Base-by-base conservation (phyloP, 2,329 filamentous ascomycete genomes). In the Colletotrichum incanum region DNA sequence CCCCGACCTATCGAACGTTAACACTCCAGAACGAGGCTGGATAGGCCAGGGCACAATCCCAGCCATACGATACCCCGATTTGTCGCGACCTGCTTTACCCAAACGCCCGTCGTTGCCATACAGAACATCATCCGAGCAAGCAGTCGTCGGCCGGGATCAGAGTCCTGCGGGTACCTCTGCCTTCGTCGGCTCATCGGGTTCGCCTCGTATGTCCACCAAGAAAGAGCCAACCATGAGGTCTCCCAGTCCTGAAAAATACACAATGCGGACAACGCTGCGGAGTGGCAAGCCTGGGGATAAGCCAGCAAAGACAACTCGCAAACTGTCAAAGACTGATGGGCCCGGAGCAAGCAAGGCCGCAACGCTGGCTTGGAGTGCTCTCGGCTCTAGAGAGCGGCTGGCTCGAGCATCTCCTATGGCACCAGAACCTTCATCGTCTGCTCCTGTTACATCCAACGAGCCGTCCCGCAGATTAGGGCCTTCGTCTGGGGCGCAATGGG, bases 31-130 rank as follows among this genome's bases (percentile, higher is more conserved):
- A 65, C 86, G 83, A 74, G 91, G 90, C 4, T 95, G 90, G 86
- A 93, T 97, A 77, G 95, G 94, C 50, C 88, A 92, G 74, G 93
- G 94, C 16, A 96, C 94, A 1, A 92, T 98, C 74, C 94, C 94
- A 58, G 93, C 93, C 9, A 89, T 95, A 60, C 91, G 88, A 72
- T 97, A 97, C 79, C 89, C 91, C 5, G 93, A 97, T 76, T 86
- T 97, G n/a, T 93, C 93, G n/a, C 90, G 91, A 68, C 93, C 93
- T 16, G 78, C 83, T 16, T 83, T 90, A 12, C 86, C 91, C 16
- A 83, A 87, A 60, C 86, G 93, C 31, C 89, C 90, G 34, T 85
- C 87, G 1, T 80, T 88, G 50, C 87, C 89, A n/a, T 82, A 80
- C 65, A 87, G 85, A 80, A 85, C 84, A 78, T 89, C 86, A 64